Evolutionary conservation across 139 green algal species (phyloP), one percentile per base, ranked within the genome.

Genomic region (Edaphochlamys debaryana): DNA sequence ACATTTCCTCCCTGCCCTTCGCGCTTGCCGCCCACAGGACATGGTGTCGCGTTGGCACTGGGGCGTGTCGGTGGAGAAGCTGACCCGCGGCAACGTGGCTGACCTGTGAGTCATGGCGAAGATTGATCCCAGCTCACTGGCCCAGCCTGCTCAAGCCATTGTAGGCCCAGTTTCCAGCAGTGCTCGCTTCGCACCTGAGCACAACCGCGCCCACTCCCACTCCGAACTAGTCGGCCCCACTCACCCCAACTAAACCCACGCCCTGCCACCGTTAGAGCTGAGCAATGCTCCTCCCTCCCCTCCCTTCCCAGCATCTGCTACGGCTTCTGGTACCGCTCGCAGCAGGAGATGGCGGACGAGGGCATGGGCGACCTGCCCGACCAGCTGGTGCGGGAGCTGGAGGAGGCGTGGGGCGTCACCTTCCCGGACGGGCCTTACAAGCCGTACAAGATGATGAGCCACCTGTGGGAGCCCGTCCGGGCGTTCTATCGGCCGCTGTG

Each of bases 391-490:
- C 23, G 38, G 7, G 76, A 91, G 82, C 58, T 94, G 42, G 88
- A 93, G 40, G 41, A 68, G 3, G 86, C 87, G 2, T 91, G 78
- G 82, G 71, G 64, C 66, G 40, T 94, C n/a, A 70, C 67, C 15
- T 93, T 94, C 75, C 23, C 67, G 1, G 41, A 77, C 5, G 89
- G 87, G 23, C 75, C 69, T 80, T 89, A 88, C 75, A 37, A 54
- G 23, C 50, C 84, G 30, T 60, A 88, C 19, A 40, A 66, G 40
- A 89, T 93, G 45, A 93, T 94, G 89, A 67, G 58, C 0, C 91
- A 94, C 81, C 85, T 94, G 23, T 92, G 91, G 87, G 79, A 93
- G 79, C 86, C 84, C 1, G 15, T 94, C 27, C 69, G 69, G 34
- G 75, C 50, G 63, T 67, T 85, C 50, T 87, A 80, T 62, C 67